Evolutionary conservation across 164 flowering plant genomes (phyloP).

Genomic region (Vitis cinerea): DNA sequence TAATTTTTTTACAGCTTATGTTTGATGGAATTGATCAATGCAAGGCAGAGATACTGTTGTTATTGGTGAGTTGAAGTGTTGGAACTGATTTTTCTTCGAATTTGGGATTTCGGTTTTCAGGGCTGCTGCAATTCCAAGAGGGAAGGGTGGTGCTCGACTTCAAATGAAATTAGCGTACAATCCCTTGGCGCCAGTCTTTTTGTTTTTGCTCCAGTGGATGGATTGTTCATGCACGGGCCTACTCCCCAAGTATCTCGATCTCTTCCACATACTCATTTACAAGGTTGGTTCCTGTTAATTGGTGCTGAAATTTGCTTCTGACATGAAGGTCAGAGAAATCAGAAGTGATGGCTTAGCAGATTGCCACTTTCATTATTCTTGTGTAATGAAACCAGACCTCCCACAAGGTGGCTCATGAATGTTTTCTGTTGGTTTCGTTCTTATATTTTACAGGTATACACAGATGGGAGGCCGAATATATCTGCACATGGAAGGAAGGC

Average conservation of each 20-base stretch:
- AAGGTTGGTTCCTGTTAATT: conserved; percentile 40
- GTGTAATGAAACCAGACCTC: not conserved
- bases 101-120: conserved; percentile 31
- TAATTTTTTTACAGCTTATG: not conserved
- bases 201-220: conserved; percentile 70
- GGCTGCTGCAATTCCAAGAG: conserved; percentile 76
- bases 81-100: not conserved
- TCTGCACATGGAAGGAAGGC: conserved; percentile 66
- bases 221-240: conserved; percentile 66
- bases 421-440: not conserved
- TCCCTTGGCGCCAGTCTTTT: conserved; percentile 61
- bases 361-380: not conserved
- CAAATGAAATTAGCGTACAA: conserved; percentile 78
- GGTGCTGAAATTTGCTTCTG: not conserved
- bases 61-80: not conserved
- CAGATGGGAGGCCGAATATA: conserved; percentile 48
- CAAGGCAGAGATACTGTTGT: not conserved
- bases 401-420: too few species aligned
- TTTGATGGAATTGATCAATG: not conserved
- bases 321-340: not conserved
- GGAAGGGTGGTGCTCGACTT: conserved; percentile 56
- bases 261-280: conserved; percentile 67
- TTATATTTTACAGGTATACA: conserved; percentile 36
- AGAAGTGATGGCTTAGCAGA: not conserved
- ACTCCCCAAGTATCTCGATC: conserved; percentile 62